Evolutionary conservation across 192 early-diverging fungal genomes (phyloP).

Genomic region (Dissophora ornata): DNA sequence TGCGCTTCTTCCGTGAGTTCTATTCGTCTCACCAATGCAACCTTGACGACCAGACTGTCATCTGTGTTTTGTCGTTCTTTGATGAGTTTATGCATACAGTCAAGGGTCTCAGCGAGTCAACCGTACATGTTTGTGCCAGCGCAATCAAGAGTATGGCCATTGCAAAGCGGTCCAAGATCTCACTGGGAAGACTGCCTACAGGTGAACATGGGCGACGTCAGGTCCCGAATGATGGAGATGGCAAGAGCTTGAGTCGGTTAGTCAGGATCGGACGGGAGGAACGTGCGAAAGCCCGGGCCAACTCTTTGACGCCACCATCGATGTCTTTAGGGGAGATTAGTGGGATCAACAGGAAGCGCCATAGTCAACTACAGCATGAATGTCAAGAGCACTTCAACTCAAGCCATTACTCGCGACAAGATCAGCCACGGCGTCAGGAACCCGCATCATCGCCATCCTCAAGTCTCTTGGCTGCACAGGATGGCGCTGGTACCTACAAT

Average conservation of each 20-base stretch:
- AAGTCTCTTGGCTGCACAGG: background rate
- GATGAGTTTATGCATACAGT: constrained; percentile 46
- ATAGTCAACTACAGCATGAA: constrained; percentile 22
- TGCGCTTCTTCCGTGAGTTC: constrained; percentile 37
- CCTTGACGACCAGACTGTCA: constrained; percentile 35
- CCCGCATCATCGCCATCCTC: constrained; percentile 4
- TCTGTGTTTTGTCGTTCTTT: constrained; percentile 43
- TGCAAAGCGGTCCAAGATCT: constrained; percentile 33
- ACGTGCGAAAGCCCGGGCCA: constrained; percentile 15
- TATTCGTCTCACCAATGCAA: constrained; percentile 31
- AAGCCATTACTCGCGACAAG: background rate
- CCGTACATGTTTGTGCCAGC: constrained; percentile 34
- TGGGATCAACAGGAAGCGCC: constrained; percentile 20
- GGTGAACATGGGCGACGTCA: background rate
- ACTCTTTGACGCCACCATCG: constrained; percentile 18
- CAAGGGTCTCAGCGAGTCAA: constrained; percentile 41
- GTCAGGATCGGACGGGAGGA: constrained; percentile 44
- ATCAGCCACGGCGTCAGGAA: background rate
- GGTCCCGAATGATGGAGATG: constrained; percentile 1
- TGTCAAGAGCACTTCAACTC: background rate
- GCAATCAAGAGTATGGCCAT: constrained; percentile 52
- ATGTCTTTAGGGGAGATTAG: background rate
- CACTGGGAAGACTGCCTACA: background rate
- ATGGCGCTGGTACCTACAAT: constrained; percentile 1
- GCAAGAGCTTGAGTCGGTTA: constrained; percentile 27